phyloP scores from a whole-genome alignment of 2,329 filamentous ascomycete species.

The Alternaria infectoria region DNA sequence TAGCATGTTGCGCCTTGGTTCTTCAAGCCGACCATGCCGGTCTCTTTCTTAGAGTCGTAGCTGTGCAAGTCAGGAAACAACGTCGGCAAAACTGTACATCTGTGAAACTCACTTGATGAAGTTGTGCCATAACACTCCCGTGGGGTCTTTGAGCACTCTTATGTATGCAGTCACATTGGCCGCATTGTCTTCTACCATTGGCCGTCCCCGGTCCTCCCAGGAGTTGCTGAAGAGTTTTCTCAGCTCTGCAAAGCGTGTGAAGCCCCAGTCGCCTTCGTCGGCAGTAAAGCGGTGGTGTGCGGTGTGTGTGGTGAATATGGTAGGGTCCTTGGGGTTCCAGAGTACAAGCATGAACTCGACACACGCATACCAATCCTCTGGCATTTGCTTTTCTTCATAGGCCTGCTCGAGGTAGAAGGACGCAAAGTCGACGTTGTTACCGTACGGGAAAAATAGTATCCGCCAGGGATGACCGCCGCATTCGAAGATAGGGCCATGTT shows the following conservation, averaged over 20 bases:
- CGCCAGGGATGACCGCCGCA: slow-evolving; percentile 92
- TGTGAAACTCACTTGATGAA: slow-evolving; percentile 67
- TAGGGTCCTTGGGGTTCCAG: slow-evolving; percentile 93
- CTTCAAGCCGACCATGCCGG: slow-evolving; percentile 92
- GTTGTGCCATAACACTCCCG: slow-evolving; percentile 88
- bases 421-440: slow-evolving; percentile 91
- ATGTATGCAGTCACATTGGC: slow-evolving; percentile 85
- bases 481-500: slow-evolving; percentile 86
- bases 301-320: slow-evolving; percentile 73
- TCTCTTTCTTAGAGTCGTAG: slow-evolving; percentile 99
- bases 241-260: slow-evolving; percentile 93
- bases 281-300: slow-evolving; percentile 97
- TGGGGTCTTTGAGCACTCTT: slow-evolving; percentile 83
- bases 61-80: slow-evolving; percentile 14
- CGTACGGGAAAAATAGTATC: slow-evolving; percentile 91
- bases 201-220: slow-evolving; percentile 73
- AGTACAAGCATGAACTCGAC: slow-evolving; percentile 94
- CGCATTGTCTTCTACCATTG: slow-evolving; percentile 76
- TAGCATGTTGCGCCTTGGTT: slow-evolving; percentile 84
- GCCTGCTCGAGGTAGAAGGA: slow-evolving; percentile 98
- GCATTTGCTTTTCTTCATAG: slow-evolving; percentile 74
- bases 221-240: slow-evolving; percentile 80
- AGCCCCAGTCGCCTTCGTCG: slow-evolving; percentile 98
- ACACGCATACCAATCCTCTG: slow-evolving; percentile 95
- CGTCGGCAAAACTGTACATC: not conserved